Conservation (phyloP, 2,329 filamentous ascomycete species). For the Trichophyton benhamiae region DNA sequence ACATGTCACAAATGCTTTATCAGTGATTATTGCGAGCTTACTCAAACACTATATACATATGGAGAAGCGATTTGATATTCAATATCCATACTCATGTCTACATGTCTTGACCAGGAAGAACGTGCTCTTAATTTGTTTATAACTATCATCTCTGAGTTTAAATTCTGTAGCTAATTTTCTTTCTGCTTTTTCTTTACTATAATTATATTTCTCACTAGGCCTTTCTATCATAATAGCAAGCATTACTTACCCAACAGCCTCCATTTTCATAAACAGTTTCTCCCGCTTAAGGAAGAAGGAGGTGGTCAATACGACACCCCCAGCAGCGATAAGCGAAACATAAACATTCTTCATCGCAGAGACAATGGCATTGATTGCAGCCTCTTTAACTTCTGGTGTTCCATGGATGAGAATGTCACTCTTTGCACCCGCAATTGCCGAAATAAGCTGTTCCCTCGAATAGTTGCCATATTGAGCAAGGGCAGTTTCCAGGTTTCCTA, state of each 20-base stretch:
- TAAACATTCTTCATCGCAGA: constrained; percentile 18
- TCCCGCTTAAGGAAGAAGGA: constrained; percentile 4
- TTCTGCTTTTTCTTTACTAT: too few species aligned
- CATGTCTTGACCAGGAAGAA: too few species aligned
- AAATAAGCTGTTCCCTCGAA: constrained; percentile 20
- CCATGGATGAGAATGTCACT: constrained; percentile 23
- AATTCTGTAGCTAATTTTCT: too few species aligned
- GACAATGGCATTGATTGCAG: constrained; percentile 23
- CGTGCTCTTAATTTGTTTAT: too few species aligned
- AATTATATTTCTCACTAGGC: too few species aligned
- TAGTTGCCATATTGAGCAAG: constrained; percentile 19
- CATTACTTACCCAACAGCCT: background rate
- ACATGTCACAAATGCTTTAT: too few species aligned
- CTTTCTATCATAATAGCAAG: too few species aligned
- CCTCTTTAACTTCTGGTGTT: constrained; percentile 15
- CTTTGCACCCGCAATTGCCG: constrained; percentile 23
- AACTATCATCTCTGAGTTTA: too few species aligned
- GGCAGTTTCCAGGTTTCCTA: constrained; percentile 18
- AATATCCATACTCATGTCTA: too few species aligned
- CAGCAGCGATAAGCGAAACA: constrained; percentile 19
- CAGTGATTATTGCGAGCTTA: too few species aligned
- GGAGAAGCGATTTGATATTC: too few species aligned
- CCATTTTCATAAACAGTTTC: constrained; percentile 4
- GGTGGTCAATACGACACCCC: constrained; percentile 12
- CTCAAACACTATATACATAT: too few species aligned